Base-by-base conservation (phyloP, 805 yeast genomes). In the Sugiyamaella marilandica region DNA sequence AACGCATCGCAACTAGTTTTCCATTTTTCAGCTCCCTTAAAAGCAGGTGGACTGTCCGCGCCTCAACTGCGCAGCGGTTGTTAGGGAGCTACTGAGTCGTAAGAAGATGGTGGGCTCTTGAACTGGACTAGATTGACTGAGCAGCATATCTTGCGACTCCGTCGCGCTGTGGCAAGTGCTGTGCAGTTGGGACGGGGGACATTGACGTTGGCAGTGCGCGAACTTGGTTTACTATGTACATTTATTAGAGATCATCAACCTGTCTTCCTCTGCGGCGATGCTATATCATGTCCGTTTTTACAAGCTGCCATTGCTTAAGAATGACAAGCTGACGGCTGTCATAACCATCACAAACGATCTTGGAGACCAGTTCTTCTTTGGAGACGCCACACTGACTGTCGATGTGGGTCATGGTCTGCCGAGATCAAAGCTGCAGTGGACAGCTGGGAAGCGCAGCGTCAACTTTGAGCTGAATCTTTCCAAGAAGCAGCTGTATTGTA, bases 331-430 rank as follows among this genome's bases (percentile, higher is more conserved):
- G 34, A 48, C 45, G 19, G 35, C 55, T 9, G 62, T 61, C 1
- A 21, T 64, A 8, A 57, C 66, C 10, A 52, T 74, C 13, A 61
- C 72, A 2, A 74, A 73, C 44, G 77, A 74, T 53, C 64, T 74
- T 1, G 77, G 77, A 2, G 77, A 74, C 21, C 61, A 60, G 41
- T 67, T 65, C 52, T 73, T 70, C 59, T 64, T 63, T 48, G 77
- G 75, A 5, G 57, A 62, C 24, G 59, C 62, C 1, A 26, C 50
- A 0, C 49, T 61, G 26, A 44, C 14, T 16, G 53, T 47, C 14
- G 34, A 41, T 5, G 9, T 49, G 14, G 47, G 35, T 10, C 24
- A 24, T 9, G 47, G 50, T 10, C 16, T 16, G 5, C n/a, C 36
- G 26, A 10, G 19, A 9, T 19, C 37, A 5, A 19, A 33, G 26